These are phyloP conservation scores for Coemansia sp. DNA, from an alignment of 192 early-diverging fungal species.

Conservation along the genomic window DNA sequence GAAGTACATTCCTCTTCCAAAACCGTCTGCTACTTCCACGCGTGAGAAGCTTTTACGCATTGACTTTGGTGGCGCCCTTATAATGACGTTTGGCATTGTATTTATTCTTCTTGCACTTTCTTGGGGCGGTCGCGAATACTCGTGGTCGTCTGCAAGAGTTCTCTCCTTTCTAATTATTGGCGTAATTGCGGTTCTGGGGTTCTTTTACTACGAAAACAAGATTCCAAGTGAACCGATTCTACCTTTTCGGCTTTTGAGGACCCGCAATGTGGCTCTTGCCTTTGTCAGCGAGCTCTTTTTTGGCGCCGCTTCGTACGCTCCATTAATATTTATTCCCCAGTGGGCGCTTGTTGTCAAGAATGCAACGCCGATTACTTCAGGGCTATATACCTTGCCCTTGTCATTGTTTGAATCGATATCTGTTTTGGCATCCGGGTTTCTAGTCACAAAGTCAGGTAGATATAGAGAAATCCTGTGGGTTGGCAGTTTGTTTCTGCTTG, in stretches of 20 bases:
- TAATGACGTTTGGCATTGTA: constrained; percentile 52
- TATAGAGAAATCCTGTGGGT: constrained; percentile 66
- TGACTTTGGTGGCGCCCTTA: constrained; percentile 55
- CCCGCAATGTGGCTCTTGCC: constrained; percentile 59
- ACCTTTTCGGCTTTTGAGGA: constrained; percentile 61
- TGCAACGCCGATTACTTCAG: constrained; percentile 70
- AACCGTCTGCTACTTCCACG: constrained; percentile 47
- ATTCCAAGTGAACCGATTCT: constrained; percentile 61
- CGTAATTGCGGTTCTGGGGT: constrained; percentile 48
- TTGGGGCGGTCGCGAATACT: constrained; percentile 64
- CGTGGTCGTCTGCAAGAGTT: constrained; percentile 66
- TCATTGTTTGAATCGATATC: constrained; percentile 70
- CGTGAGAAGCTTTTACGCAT: constrained; percentile 65
- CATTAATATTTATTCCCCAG: constrained; percentile 73
- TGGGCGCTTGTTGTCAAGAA: constrained; percentile 84
- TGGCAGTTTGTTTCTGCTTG: constrained; percentile 62
- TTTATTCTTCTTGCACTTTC: constrained; percentile 59
- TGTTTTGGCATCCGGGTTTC: constrained; percentile 63
- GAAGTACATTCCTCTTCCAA: constrained; percentile 63
- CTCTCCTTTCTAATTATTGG: constrained; percentile 59
- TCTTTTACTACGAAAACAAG: constrained; percentile 62
- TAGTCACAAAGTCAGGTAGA: constrained; percentile 57
- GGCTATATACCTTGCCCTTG: constrained; percentile 72
- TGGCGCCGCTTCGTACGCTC: constrained; percentile 61
- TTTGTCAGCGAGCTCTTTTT: constrained; percentile 65